phyloP scores from a whole-genome alignment of 768 basidiomycete species.

The Leccinum subgranulosum region DNA sequence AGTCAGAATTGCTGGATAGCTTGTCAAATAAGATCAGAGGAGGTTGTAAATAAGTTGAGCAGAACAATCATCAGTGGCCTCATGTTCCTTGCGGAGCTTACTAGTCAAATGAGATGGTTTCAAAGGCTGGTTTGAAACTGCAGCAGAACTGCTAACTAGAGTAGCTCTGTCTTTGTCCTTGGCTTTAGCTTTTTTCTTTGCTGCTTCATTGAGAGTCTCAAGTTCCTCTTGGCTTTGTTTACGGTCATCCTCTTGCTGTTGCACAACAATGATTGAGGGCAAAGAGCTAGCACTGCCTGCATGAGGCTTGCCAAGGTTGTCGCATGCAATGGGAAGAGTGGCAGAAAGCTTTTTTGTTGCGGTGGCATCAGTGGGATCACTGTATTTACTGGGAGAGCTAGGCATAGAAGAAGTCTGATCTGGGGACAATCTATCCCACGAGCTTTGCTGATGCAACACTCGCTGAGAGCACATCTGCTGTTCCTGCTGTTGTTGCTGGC shows the following conservation, averaged over 20 bases:
- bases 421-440: constrained; percentile 45
- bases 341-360: constrained; percentile 77
- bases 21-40: constrained; percentile 83
- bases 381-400: constrained; percentile 27
- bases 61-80: constrained; percentile 38
- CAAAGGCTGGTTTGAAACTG: constrained; percentile 23
- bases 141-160: constrained; percentile 24
- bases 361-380: constrained; percentile 65
- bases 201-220: constrained; percentile 40
- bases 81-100: constrained; percentile 46
- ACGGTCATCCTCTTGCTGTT: constrained; percentile 51
- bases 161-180: constrained; percentile 49
- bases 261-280: constrained; percentile 38
- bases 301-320: constrained; percentile 33
- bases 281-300: constrained; percentile 23
- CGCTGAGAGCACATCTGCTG: constrained; percentile 29
- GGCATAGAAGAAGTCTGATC: constrained; percentile 31
- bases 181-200: constrained; percentile 48
- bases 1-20: constrained; percentile 93
- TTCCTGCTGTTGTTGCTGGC: constrained; percentile 33
- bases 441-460: constrained; percentile 40
- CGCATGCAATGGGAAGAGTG: constrained; percentile 75
- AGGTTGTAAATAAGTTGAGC: constrained; percentile 73
- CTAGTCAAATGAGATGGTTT: constrained; percentile 13
- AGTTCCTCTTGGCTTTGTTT: constrained; percentile 51